A percentile compares a stretch with the other conserved stretches of the same genome.
Conservation (phyloP, 169 alveolate species). For the Cryptosporidium felis region DNA sequence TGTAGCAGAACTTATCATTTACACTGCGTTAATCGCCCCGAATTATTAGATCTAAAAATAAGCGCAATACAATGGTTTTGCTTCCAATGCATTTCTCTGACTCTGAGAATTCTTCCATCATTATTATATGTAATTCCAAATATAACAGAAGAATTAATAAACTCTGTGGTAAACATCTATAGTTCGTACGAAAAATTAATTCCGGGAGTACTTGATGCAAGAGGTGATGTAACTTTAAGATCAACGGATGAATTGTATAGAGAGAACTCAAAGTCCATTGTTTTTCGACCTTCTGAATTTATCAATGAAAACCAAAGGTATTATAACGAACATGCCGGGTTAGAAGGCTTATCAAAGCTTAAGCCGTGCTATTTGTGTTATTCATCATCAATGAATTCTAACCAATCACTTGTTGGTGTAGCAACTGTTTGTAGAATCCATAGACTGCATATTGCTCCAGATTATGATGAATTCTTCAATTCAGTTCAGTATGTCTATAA, state of each 20-base stretch:
- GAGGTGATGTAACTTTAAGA: slow-evolving; percentile 2
- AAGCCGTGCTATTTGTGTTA: slow-evolving; percentile 67
- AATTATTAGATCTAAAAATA: slow-evolving; percentile 7
- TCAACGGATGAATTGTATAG: slow-evolving; percentile 38
- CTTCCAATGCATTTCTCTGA: slow-evolving; percentile 34
- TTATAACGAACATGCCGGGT: slow-evolving; percentile 30
- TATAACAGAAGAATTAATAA: background rate
- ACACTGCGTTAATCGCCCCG: slow-evolving; percentile 72
- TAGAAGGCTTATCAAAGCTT: slow-evolving; percentile 46
- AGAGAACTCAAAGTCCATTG: background rate
- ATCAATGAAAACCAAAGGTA: background rate
- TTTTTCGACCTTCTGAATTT: slow-evolving; percentile 35
- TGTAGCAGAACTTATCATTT: slow-evolving; percentile 75
- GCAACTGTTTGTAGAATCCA: slow-evolving; percentile 62
- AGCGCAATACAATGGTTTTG: slow-evolving; percentile 46
- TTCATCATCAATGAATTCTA: slow-evolving; percentile 16
- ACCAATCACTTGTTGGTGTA: slow-evolving; percentile 7
- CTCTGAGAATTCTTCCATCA: slow-evolving; percentile 53
- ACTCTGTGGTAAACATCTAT: background rate
- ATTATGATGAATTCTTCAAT: slow-evolving; percentile 53
- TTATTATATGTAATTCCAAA: background rate
- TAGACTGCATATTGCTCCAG: slow-evolving; percentile 64
- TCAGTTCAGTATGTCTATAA: slow-evolving; percentile 28
- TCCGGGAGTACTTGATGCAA: slow-evolving; percentile 38
- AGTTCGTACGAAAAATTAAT: background rate